Base-by-base conservation (phyloP, 2,329 filamentous ascomycete genomes). In the Colletotrichum karsti region DNA sequence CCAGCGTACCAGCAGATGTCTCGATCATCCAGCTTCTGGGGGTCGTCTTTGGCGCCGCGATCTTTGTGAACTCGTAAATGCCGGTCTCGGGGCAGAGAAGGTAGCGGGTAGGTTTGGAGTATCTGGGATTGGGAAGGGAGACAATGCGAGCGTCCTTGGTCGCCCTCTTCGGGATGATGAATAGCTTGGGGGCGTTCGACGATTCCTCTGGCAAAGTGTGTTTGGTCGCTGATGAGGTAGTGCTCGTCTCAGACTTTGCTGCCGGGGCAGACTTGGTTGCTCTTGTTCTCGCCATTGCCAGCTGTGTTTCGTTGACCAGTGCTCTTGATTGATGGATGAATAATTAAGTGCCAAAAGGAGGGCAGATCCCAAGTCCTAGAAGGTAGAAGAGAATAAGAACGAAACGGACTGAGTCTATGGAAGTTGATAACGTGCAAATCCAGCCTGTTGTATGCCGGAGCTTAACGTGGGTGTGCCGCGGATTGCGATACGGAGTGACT, bases 1-100 rank as follows among this genome's bases (percentile, higher is more conserved):
- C 70, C 7, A 73, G 69, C 4, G 46, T 20, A 30, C 67, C 37
- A 50, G 67, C 66, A 20, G 70, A 57, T 4, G 72, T 74, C 63
- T 87, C 83, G 55, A 92, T 81, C 30, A 92, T 78, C 90, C 89
- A 92, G 73, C 90, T 92, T 59, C 86, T 82, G 3, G 89, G 89
- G 1, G 79, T 82, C 5, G 83, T 79, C 60, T 83, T 85, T 9
- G 87, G 85, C 1, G 85, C 82, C 2, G 84, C 77, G 69, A 91
- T 82, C 72, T 81, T 85, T 37, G 84, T 91, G 74, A 92, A 90
- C 73, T 92, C 90, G 80, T 89, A 90, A 68, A 92, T 84, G 63
- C 89, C 90, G 1, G 83, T 84, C 56, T 87, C 78, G 3, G 89
- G 88, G 71, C 90, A 91, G 33, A 89, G 82, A 13, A 92, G 81